Conservation (phyloP, 177 flowering plant genomes). For the Tripterygium wilfordii region DNA sequence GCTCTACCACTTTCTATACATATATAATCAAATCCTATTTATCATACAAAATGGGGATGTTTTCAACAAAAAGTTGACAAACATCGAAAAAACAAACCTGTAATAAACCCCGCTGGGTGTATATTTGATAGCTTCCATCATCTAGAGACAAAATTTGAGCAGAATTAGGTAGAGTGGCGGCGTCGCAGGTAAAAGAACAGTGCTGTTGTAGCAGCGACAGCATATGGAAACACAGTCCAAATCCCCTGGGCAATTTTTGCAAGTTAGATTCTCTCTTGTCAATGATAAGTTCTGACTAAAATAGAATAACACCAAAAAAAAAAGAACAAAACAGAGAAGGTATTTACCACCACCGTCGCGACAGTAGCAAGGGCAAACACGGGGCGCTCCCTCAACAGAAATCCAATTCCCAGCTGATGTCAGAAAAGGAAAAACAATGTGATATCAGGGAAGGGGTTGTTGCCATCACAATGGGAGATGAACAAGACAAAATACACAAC, state of each 20-base stretch:
- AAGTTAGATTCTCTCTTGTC: constrained; percentile 17
- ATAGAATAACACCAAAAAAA: no score
- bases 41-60: no score
- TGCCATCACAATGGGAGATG: no score
- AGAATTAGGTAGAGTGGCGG: constrained; percentile 29
- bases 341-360: constrained; percentile 73
- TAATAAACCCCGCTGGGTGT: no score
- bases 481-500: no score
- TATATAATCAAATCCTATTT: no score
- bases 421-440: neutral
- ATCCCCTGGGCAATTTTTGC: constrained; percentile 49
- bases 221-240: constrained; percentile 84
- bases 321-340: neutral
- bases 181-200: constrained; percentile 48
- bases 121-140: no score
- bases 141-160: neutral
- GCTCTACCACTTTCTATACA: no score
- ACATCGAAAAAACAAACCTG: no score
- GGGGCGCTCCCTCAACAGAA: constrained; percentile 70
- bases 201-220: constrained; percentile 64
- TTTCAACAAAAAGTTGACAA: no score
- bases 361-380: constrained; percentile 74
- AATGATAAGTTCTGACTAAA: neutral
- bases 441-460: no score
- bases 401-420: constrained; percentile 66